Evolutionary conservation across 768 basidiomycete genomes (phyloP).

Genomic region (Auriscalpium orientale): DNA sequence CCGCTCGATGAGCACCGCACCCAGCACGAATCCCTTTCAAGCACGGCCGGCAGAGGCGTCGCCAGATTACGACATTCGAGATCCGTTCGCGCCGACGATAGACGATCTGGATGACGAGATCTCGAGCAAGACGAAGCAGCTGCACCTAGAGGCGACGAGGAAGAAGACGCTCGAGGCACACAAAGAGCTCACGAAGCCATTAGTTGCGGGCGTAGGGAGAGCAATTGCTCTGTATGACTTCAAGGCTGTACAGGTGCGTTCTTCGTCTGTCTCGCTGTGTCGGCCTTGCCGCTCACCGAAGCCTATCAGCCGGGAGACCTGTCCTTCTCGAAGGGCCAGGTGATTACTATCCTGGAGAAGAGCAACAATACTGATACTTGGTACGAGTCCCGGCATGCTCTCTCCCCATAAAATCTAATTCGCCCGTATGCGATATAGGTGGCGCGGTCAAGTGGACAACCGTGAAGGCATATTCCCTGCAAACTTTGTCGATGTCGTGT

Average conservation of each 20-base stretch:
- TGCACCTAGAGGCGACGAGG: background rate
- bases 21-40: background rate
- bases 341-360: slow-evolving; percentile 62
- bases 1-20: background rate
- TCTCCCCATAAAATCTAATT: background rate
- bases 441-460: slow-evolving; percentile 62
- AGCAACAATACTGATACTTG: slow-evolving; percentile 71
- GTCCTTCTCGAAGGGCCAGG: slow-evolving; percentile 68
- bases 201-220: slow-evolving; percentile 53
- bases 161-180: slow-evolving; percentile 33
- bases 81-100: slow-evolving; percentile 5
- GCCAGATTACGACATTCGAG: background rate
- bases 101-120: slow-evolving; percentile 6
- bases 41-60: background rate
- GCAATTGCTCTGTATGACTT: slow-evolving; percentile 74
- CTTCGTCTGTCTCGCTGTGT: background rate
- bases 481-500: slow-evolving; percentile 70
- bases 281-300: background rate
- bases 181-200: slow-evolving; percentile 40
- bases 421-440: slow-evolving; percentile 37
- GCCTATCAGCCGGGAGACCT: slow-evolving; percentile 55
- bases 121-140: slow-evolving; percentile 1
- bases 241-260: slow-evolving; percentile 57
- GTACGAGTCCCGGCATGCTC: slow-evolving; percentile 27
- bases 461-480: slow-evolving; percentile 71